phyloP scores from a whole-genome alignment of 495 filamentous ascomycete species.

The Tuber indicum region DNA sequence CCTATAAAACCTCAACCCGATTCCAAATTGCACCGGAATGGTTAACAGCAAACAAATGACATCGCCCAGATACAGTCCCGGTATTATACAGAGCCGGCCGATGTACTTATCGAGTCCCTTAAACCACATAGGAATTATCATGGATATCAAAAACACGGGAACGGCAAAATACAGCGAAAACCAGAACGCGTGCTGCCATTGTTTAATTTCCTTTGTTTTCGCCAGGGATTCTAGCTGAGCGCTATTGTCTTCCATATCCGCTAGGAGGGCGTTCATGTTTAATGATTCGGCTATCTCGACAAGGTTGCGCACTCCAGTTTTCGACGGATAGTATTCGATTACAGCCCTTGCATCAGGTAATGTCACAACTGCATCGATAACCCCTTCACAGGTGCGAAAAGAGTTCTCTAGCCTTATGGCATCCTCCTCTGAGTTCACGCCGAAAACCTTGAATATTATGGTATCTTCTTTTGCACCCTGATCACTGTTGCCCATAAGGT shows the following conservation, averaged over 20 bases:
- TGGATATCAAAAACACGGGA: conserved; percentile 86
- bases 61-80: conserved; percentile 82
- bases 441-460: conserved; percentile 72
- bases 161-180: conserved; percentile 72
- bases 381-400: conserved; percentile 59
- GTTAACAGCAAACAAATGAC: conserved; percentile 74
- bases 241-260: conserved; percentile 91
- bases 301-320: conserved; percentile 70
- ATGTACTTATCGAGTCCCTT: conserved; percentile 43
- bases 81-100: conserved; percentile 55
- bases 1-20: conserved; percentile 85
- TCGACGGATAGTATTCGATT: conserved; percentile 61
- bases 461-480: conserved; percentile 49
- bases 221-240: conserved; percentile 92
- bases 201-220: conserved; percentile 91
- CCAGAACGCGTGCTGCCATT: conserved; percentile 76
- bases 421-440: conserved; percentile 61
- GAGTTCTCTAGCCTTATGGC: conserved; percentile 65
- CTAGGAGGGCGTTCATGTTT: conserved; percentile 80
- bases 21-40: conserved; percentile 91
- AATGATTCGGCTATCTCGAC: conserved; percentile 73
- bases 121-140: conserved; percentile 77
- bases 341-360: conserved; percentile 60
- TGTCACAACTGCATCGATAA: conserved; percentile 65
- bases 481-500: conserved; percentile 46